A percentile compares a stretch with the other conserved stretches of the same genome.
Evolutionary conservation across 176 grass and related monocot species (phyloP).

Genomic region (Rhynchospora pubera): DNA sequence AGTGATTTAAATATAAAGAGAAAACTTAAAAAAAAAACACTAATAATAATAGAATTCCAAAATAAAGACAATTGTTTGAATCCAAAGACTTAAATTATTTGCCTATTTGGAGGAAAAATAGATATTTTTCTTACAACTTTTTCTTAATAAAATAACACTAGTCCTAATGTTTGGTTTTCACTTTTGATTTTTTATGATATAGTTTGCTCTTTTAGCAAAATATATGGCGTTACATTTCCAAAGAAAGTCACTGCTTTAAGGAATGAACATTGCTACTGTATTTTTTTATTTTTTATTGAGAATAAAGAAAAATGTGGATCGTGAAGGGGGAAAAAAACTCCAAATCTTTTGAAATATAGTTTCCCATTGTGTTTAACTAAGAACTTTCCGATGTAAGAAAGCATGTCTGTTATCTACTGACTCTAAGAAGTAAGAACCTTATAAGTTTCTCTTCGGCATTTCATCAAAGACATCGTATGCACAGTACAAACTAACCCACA

Average conservation of each 20-base stretch:
- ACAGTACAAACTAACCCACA: neutral
- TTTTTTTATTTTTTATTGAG: neutral
- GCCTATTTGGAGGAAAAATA: neutral
- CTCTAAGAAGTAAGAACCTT: no score
- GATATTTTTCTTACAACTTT: neutral
- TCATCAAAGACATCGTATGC: neutral
- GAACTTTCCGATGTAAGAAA: neutral
- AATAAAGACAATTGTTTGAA: neutral
- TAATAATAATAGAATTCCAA: neutral
- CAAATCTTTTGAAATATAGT: neutral
- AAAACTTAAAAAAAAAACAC: neutral
- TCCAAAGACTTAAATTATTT: neutral
- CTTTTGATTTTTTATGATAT: neutral
- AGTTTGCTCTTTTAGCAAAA: neutral
- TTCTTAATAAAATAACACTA: neutral
- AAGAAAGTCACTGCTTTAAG: neutral
- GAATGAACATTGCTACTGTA: neutral
- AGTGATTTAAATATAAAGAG: neutral
- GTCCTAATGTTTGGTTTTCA: neutral
- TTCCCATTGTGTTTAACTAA: neutral
- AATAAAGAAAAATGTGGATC: neutral
- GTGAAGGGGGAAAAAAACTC: neutral
- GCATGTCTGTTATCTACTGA: neutral
- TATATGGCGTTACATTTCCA: neutral
- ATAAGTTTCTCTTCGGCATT: neutral